These are phyloP conservation scores for Macrolepiota fuliginosa DNA, from an alignment of 768 basidiomycete species.

Conservation along the genomic window DNA sequence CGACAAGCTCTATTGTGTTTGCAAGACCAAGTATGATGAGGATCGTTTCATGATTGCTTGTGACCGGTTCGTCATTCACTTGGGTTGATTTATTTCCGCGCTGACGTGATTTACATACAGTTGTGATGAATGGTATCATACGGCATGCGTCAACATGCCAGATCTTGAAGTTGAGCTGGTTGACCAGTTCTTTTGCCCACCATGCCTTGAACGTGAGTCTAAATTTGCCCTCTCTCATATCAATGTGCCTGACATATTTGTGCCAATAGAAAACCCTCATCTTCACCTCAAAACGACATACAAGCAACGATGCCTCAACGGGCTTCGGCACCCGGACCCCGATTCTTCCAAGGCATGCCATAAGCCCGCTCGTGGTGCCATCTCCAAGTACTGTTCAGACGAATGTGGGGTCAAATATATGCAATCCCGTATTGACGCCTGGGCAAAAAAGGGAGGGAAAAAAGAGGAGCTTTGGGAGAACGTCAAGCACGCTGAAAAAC, in stretches of 20 bases:
- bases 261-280: constrained; percentile 51
- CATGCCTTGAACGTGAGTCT: constrained; percentile 72
- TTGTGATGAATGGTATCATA: constrained; percentile 96
- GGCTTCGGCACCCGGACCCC: constrained; percentile 61
- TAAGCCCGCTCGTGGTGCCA: constrained; percentile 73
- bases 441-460: constrained; percentile 61
- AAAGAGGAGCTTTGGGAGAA: constrained; percentile 69
- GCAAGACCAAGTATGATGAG: constrained; percentile 84
- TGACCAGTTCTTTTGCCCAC: constrained; percentile 89
- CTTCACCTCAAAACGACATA: constrained; percentile 71
- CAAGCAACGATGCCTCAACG: constrained; percentile 75
- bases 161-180: constrained; percentile 84
- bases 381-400: constrained; percentile 92
- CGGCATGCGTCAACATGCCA: constrained; percentile 77
- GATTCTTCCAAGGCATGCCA: constrained; percentile 69
- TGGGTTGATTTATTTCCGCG: not conserved
- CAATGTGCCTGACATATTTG: not conserved
- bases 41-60: constrained; percentile 92
- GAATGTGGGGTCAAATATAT: constrained; percentile 80
- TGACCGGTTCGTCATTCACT: constrained; percentile 60
- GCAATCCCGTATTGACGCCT: constrained; percentile 60
- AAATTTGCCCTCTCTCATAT: not conserved
- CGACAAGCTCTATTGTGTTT: constrained; percentile 79
- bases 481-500: constrained; percentile 65
- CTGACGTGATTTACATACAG: constrained; percentile 32